These are phyloP conservation scores for Daldinia grandis DNA, from an alignment of 495 filamentous ascomycete genomes.

Conservation along the genomic window DNA sequence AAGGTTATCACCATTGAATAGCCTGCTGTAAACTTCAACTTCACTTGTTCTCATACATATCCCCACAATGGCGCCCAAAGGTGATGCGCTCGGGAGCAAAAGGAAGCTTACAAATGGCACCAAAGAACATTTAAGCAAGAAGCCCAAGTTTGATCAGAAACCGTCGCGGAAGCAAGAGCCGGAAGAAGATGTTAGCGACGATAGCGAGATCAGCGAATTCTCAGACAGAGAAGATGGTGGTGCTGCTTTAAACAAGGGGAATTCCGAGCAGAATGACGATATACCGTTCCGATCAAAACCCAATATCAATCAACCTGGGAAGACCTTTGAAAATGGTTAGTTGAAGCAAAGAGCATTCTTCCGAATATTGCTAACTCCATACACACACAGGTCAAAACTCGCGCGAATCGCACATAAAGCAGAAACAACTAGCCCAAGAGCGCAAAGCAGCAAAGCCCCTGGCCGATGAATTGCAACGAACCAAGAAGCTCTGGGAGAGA, in stretches of 20 bases:
- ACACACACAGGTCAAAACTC: slow-evolving; percentile 61
- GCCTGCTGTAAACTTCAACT: neutral
- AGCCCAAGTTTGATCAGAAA: slow-evolving; percentile 55
- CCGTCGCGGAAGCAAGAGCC: slow-evolving; percentile 33
- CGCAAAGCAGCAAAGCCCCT: slow-evolving; percentile 93
- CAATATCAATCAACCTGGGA: slow-evolving; percentile 36
- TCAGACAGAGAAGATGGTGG: slow-evolving; percentile 51
- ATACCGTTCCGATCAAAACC: slow-evolving; percentile 16
- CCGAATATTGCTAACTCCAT: slow-evolving; percentile 17
- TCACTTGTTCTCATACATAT: neutral
- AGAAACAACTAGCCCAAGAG: slow-evolving; percentile 85
- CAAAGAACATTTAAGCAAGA: slow-evolving; percentile 55
- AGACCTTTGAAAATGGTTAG: slow-evolving; percentile 48
- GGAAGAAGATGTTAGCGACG: slow-evolving; percentile 40
- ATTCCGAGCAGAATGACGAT: slow-evolving; percentile 25
- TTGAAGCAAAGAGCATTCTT: slow-evolving; percentile 1
- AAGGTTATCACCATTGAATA: slow-evolving; percentile 8
- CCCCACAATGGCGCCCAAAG: slow-evolving; percentile 45
- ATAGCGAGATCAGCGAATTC: slow-evolving; percentile 48
- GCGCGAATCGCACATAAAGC: slow-evolving; percentile 88
- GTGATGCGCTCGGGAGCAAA: slow-evolving; percentile 44
- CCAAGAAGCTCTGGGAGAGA: slow-evolving; percentile 97
- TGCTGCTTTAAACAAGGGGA: slow-evolving; percentile 29
- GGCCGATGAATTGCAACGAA: slow-evolving; percentile 84
- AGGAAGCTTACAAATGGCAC: slow-evolving; percentile 51